Evolutionary conservation across 495 filamentous ascomycete genomes (phyloP).

Genomic region (Pseudoneurospora amorphoporcata): DNA sequence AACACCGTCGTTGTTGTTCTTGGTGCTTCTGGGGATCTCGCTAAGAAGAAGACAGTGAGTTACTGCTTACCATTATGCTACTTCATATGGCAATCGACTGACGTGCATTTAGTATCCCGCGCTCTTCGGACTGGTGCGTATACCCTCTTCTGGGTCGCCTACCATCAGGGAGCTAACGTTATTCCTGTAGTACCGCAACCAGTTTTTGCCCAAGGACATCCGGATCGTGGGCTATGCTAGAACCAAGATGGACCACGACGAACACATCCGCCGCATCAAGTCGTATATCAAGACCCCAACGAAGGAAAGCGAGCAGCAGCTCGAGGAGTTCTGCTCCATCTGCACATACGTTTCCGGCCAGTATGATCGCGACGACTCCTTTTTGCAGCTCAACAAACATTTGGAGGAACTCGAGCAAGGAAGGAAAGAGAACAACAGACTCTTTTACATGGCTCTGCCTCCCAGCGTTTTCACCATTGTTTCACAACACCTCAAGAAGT

Average conservation of each 20-base stretch:
- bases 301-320: constrained; percentile 92
- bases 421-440: constrained; percentile 72
- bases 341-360: constrained; percentile 94
- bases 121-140: constrained; percentile 89
- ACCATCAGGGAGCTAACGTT: constrained; percentile 16
- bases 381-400: constrained; percentile 79
- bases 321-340: constrained; percentile 75
- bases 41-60: constrained; percentile 98
- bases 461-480: constrained; percentile 97
- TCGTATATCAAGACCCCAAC: constrained; percentile 98
- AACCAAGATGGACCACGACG: constrained; percentile 97
- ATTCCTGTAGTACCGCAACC: constrained; percentile 73
- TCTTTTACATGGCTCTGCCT: constrained; percentile 99
- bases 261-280: constrained; percentile 86
- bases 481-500: constrained; percentile 91
- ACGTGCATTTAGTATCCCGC: constrained; percentile 72
- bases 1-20: constrained; percentile 97
- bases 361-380: constrained; percentile 95
- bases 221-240: constrained; percentile 98
- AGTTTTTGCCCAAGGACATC: constrained; percentile 96
- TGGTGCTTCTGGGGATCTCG: constrained; percentile 92
- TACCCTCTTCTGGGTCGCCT: neutral
- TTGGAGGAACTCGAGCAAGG: constrained; percentile 79
- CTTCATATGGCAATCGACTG: constrained; percentile 18
- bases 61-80: constrained; percentile 2